Conservation (phyloP, 140 eudicot species). For the Ambrosia hybrid region DNA sequence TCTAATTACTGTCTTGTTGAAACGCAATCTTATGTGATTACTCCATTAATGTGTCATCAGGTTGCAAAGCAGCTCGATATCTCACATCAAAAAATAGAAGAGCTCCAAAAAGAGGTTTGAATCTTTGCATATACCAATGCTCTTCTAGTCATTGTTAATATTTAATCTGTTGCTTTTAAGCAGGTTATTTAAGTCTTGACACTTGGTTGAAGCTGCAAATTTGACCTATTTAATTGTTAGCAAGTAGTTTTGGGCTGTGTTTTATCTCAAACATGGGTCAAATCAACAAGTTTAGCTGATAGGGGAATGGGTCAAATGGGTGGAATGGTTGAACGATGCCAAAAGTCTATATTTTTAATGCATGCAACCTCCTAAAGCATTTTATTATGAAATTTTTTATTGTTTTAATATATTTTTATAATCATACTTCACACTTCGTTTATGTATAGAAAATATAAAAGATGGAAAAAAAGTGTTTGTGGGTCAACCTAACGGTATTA, state of each 20-base stretch:
- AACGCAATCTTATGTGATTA: conserved; percentile 8
- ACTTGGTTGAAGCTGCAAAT: not conserved
- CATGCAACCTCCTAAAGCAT: not conserved
- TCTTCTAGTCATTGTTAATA: not conserved
- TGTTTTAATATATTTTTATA: not conserved
- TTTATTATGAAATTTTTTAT: not conserved
- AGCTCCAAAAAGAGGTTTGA: conserved; percentile 78
- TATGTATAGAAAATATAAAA: not conserved
- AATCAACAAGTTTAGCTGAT: not conserved
- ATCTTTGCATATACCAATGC: conserved; percentile 16
- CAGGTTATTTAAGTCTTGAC: not conserved
- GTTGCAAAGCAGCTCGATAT: conserved; percentile 49
- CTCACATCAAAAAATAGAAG: conserved; percentile 60
- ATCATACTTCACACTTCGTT: not conserved
- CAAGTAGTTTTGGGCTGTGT: conserved; percentile 2
- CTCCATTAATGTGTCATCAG: conserved; percentile 33
- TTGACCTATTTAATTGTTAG: not conserved
- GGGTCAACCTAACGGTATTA: not conserved
- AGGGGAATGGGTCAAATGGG: not conserved
- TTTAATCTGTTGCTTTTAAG: conserved; percentile 10
- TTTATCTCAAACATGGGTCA: not conserved
- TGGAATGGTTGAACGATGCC: not conserved
- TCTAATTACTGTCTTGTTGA: not conserved
- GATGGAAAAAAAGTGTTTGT: not conserved
- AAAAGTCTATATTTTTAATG: too few species aligned